Evolutionary conservation across 2,329 filamentous ascomycete genomes (phyloP).

Genomic region (Paracoccidioides brasiliensis): DNA sequence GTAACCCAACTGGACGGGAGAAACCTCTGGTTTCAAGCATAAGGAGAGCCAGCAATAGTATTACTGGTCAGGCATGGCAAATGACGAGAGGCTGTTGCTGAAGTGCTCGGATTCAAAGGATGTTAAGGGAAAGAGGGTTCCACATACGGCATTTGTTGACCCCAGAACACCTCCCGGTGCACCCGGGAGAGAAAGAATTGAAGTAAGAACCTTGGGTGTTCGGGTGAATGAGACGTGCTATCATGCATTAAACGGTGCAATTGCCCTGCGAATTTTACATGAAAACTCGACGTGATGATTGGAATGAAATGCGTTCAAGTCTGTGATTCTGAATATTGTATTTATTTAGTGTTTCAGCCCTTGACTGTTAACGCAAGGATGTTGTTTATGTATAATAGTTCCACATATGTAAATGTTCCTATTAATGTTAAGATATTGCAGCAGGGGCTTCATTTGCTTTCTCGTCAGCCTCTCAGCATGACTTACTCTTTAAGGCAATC

Average conservation of each 20-base stretch:
- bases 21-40: conserved; percentile 57
- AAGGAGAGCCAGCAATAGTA: conserved; percentile 57
- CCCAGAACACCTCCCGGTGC: conserved; percentile 57
- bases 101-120: conserved; percentile 63
- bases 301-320: too few species aligned
- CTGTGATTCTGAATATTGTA: too few species aligned
- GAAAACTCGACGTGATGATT: background rate
- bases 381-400: too few species aligned
- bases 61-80: conserved; percentile 67
- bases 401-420: too few species aligned
- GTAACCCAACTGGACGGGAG: conserved; percentile 56
- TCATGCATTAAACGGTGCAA: too few species aligned
- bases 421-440: too few species aligned
- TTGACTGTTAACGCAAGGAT: too few species aligned
- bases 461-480: too few species aligned
- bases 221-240: conserved; percentile 31
- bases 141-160: conserved; percentile 71
- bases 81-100: conserved; percentile 58
- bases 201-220: conserved; percentile 76
- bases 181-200: conserved; percentile 70
- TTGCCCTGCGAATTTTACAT: background rate
- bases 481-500: too few species aligned
- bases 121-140: conserved; percentile 35
- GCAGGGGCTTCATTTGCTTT: too few species aligned
- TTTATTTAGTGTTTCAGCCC: too few species aligned